Percentiles rank a stretch among this genome's conserved stretches.
Conservation (phyloP, 306 rosid genomes). For the Medicago arabica region DNA sequence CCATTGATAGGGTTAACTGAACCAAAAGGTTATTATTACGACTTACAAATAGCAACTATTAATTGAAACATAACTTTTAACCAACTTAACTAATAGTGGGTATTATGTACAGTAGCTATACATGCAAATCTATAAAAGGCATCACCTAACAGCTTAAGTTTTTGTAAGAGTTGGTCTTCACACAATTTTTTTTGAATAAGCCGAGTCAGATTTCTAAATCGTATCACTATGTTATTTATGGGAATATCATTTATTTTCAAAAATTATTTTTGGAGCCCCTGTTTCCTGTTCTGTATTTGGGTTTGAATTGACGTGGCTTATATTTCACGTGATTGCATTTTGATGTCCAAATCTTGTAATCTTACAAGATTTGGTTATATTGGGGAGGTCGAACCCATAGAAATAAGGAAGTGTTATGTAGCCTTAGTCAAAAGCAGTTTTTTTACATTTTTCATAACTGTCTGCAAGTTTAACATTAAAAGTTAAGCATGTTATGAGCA, state of each 20-base stretch:
- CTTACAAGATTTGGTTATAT: neutral
- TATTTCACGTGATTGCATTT: no score
- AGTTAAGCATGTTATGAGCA: conserved; percentile 12
- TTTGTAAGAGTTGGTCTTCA: no score
- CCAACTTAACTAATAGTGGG: neutral
- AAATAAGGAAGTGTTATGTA: conserved; percentile 7
- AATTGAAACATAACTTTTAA: neutral
- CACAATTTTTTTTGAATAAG: no score
- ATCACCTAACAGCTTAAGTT: no score
- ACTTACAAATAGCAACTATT: no score
- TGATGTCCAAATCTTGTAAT: no score
- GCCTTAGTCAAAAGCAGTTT: conserved; percentile 17
- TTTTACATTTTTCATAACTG: conserved; percentile 10
- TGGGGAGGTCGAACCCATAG: neutral
- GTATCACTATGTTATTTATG: no score
- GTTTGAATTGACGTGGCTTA: no score
- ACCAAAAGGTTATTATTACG: neutral
- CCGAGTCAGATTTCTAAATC: neutral
- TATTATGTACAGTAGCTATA: neutral
- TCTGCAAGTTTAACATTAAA: neutral
- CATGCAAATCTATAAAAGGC: neutral
- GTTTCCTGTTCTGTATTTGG: no score
- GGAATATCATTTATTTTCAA: no score
- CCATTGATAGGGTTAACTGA: neutral
- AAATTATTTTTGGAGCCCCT: no score